Evolutionary conservation across 2,329 filamentous ascomycete species (phyloP).

Genomic region (Claviceps digitariae): DNA sequence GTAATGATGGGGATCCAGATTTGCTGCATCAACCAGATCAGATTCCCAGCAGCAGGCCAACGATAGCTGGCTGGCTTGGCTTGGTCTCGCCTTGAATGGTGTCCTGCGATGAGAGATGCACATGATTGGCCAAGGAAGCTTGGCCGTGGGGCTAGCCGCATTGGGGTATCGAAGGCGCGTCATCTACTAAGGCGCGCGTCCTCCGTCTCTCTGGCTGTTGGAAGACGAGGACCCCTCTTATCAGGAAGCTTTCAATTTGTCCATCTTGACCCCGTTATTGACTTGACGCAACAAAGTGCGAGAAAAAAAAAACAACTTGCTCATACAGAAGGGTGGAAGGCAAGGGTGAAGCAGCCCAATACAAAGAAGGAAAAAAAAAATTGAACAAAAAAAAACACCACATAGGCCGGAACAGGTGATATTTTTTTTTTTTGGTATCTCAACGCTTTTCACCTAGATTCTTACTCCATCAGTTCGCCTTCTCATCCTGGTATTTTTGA

Average conservation of each 20-base stretch:
- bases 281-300: neutral
- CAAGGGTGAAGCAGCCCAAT: neutral
- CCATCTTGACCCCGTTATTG: too few species aligned
- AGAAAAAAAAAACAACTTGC: neutral
- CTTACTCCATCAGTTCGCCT: neutral
- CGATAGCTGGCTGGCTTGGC: neutral
- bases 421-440: too few species aligned
- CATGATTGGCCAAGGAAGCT: conserved; percentile 7
- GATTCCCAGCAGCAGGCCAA: neutral
- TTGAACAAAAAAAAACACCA: neutral
- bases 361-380: neutral
- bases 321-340: neutral
- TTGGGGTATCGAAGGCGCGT: neutral
- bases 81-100: too few species aligned
- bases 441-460: neutral
- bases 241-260: neutral
- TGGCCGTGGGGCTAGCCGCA: neutral
- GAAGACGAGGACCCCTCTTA: conserved; percentile 1
- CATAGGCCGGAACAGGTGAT: neutral
- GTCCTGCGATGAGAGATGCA: neutral
- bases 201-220: too few species aligned
- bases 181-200: too few species aligned
- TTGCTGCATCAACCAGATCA: neutral
- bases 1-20: neutral
- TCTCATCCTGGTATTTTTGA: neutral